These are phyloP conservation scores for Gyrodon lividus DNA, from an alignment of 768 basidiomycete genomes.

Conservation along the genomic window DNA sequence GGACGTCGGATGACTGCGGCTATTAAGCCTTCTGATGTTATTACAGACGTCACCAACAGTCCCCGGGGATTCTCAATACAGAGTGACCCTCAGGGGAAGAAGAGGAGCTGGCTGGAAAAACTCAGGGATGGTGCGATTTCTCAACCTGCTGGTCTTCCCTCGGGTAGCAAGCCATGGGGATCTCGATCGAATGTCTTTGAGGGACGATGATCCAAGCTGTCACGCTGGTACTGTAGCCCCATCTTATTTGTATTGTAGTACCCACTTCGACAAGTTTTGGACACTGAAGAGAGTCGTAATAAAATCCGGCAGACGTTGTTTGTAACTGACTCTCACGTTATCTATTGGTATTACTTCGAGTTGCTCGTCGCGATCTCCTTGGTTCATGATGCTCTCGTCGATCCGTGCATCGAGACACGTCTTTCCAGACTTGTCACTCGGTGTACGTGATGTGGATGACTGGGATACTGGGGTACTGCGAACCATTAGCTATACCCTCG, in stretches of 20 bases:
- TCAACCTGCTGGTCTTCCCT: slow-evolving; percentile 8
- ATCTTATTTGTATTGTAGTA: slow-evolving; percentile 19
- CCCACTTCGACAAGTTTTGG: neutral
- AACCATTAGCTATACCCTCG: slow-evolving; percentile 47
- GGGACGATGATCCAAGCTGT: slow-evolving; percentile 23
- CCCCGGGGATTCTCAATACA: slow-evolving; percentile 38
- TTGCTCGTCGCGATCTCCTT: neutral
- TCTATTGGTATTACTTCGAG: too few relatives aligned
- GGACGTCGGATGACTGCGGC: slow-evolving; percentile 43
- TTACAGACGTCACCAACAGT: slow-evolving; percentile 68
- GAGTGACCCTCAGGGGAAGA: slow-evolving; percentile 33
- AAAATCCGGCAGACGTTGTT: too few relatives aligned
- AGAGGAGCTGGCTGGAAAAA: slow-evolving; percentile 72
- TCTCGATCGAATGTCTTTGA: slow-evolving; percentile 22
- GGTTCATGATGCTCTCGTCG: neutral
- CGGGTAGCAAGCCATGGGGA: slow-evolving; percentile 2
- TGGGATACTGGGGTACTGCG: slow-evolving; percentile 56
- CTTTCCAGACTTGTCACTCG: slow-evolving; percentile 53
- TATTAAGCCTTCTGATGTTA: slow-evolving; percentile 34
- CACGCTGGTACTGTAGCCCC: slow-evolving; percentile 10
- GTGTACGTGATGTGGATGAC: slow-evolving; percentile 52
- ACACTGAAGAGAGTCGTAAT: too few relatives aligned
- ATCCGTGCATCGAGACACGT: neutral
- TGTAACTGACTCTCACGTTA: too few relatives aligned
- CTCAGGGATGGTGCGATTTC: slow-evolving; percentile 46